Evolutionary conservation across 768 basidiomycete genomes (phyloP).

Genomic region (Pulveroboletus sp.): DNA sequence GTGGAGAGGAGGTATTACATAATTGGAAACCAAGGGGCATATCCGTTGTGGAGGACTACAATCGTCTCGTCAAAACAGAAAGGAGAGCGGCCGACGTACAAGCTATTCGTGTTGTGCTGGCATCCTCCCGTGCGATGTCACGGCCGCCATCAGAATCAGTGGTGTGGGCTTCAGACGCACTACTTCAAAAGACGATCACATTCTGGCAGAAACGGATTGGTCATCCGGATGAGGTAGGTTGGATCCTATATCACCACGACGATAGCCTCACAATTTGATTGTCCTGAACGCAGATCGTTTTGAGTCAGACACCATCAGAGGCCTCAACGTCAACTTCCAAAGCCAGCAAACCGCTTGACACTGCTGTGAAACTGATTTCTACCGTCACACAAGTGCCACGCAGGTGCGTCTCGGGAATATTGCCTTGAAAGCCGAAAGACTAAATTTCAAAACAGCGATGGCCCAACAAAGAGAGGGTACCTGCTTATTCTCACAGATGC

Average conservation of each 20-base stretch:
- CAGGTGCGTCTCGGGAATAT: constrained; percentile 46
- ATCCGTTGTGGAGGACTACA: constrained; percentile 85
- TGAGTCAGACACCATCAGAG: constrained; percentile 69
- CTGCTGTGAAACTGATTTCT: constrained; percentile 66
- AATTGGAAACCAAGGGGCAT: constrained; percentile 88
- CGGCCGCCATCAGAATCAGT: constrained; percentile 51
- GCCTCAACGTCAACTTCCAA: constrained; percentile 14
- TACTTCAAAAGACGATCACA: constrained; percentile 63
- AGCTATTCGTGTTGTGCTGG: constrained; percentile 76
- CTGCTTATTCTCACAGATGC: constrained; percentile 81
- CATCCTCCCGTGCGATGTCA: constrained; percentile 43
- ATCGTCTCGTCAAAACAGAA: constrained; percentile 68
- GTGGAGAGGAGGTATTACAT: constrained; percentile 82
- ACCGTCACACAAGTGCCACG: constrained; percentile 70
- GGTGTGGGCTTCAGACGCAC: constrained; percentile 61
- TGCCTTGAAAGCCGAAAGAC: background rate
- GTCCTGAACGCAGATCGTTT: constrained; percentile 59
- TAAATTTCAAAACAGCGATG: constrained; percentile 51
- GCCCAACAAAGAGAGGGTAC: constrained; percentile 80
- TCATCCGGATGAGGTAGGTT: constrained; percentile 66
- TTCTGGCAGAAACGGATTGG: constrained; percentile 88
- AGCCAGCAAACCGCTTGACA: constrained; percentile 37
- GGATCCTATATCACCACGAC: constrained; percentile 1
- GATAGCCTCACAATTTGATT: constrained; percentile 12
- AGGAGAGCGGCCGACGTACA: constrained; percentile 85